A percentile compares a stretch with the other conserved stretches of the same genome.
Evolutionary conservation across 2,329 filamentous ascomycete species (phyloP).

Genomic region (Cryphonectria parasitica): DNA sequence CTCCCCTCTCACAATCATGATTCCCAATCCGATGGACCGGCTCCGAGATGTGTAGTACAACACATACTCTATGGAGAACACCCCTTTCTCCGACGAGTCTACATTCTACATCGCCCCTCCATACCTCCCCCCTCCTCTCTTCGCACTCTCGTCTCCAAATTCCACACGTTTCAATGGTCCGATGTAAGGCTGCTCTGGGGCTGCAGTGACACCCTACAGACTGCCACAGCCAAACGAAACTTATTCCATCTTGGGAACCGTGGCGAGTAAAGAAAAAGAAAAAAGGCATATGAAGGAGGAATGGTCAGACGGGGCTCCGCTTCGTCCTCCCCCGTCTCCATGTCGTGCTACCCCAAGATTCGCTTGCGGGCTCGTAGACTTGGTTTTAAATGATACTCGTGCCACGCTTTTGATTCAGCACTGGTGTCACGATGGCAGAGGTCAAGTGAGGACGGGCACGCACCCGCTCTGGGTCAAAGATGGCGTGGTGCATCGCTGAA

Average conservation of each 20-base stretch:
- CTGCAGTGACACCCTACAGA: slow-evolving; percentile 1
- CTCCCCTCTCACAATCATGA: neutral
- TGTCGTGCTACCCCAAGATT: slow-evolving; percentile 26
- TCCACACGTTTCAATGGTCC: neutral
- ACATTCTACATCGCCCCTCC: neutral
- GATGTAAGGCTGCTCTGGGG: slow-evolving; percentile 5
- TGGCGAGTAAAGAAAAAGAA: neutral
- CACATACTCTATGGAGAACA: neutral
- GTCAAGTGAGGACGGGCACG: slow-evolving; percentile 24
- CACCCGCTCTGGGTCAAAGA: neutral
- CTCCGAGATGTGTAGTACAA: slow-evolving; percentile 4
- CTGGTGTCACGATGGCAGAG: slow-evolving; percentile 28
- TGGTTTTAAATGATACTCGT: slow-evolving; percentile 25
- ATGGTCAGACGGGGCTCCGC: neutral
- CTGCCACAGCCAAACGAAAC: neutral
- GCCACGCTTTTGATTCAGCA: slow-evolving; percentile 16
- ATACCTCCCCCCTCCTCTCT: neutral
- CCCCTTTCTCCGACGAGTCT: neutral
- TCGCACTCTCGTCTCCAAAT: neutral
- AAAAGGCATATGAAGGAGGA: neutral
- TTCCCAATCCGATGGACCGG: neutral
- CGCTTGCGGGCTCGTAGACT: slow-evolving; percentile 29
- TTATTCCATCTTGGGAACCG: neutral
- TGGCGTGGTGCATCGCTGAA: slow-evolving; percentile 14
- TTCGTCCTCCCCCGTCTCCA: neutral